Evolutionary conservation across 2,329 filamentous ascomycete species (phyloP), one percentile per base, ranked within the genome.

Genomic region (Penicillium vulpinum): DNA sequence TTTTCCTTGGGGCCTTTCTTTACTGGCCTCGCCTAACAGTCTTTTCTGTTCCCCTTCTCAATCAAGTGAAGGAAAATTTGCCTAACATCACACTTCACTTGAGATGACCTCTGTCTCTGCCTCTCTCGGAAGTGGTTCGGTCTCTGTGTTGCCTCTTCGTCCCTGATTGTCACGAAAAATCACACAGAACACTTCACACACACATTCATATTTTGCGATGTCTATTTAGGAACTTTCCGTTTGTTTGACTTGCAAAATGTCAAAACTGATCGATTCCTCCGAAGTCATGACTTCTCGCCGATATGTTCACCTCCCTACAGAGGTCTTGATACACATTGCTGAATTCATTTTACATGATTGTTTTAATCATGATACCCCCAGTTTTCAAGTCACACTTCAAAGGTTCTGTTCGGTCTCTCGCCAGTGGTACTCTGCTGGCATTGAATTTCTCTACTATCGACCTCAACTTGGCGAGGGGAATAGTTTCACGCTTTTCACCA

Each of bases 371-470:
- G 10, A 18, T 4, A 13, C 9, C 2, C 39, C 18, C 5, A 16
- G 4, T 18, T 45, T 3, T 5, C 84, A 86, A 67, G 47, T 59
- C 8, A 75, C 75, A 2, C 72, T 88, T 16, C 75, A 78, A 52
- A 75, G 77, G 4, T 83, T 82, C 67, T 83, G 81, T 63, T 72
- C 82, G 8, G 73, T 83, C 6, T 82, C 76, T 4, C 78, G 75
- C 29, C 79, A 84, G 60, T 87, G 84, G 84, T 85, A 87, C 65
- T 73, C 77, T 5, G 77, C 79, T 13, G 78, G 79, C 0, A 74
- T 85, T 9, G 69, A 74, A 0, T 70, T 74, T 13, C 78, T 88
- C 13, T 88, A 87, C 65, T 71, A 74, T 24, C 67, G 68, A 2
- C 85, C 85, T 3, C 70, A 75, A 44, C 72, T 88, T 6, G 69